These are phyloP conservation scores for Gastrolobium villosum DNA, from an alignment of 306 rosid species.

Conservation along the genomic window DNA sequence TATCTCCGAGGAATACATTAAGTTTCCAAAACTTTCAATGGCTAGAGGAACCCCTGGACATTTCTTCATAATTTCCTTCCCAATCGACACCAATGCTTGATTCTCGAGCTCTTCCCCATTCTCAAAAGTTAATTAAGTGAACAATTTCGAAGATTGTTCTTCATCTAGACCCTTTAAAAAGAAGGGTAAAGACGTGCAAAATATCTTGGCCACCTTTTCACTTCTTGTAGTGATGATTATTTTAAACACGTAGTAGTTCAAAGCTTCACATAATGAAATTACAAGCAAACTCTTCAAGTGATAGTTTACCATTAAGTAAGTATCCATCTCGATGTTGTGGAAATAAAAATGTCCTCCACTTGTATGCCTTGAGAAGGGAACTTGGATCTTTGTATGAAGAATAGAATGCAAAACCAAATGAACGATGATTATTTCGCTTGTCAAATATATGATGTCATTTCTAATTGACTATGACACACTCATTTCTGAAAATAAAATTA, in stretches of 20 bases:
- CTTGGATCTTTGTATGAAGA: too few species aligned
- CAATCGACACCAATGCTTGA: background rate
- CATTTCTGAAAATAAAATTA: background rate
- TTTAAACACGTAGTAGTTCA: background rate
- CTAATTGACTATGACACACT: background rate
- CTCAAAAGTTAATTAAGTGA: constrained; percentile 16
- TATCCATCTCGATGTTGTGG: rapidly evolving
- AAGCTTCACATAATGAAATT: background rate
- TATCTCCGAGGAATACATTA: background rate
- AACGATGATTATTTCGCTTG: background rate
- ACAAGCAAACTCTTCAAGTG: background rate
- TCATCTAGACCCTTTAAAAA: background rate
- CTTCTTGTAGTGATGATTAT: background rate
- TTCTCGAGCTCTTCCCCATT: background rate
- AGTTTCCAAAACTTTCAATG: constrained; percentile 19
- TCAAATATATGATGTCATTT: background rate
- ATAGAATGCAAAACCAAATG: background rate
- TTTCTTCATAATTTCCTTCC: constrained; percentile 1
- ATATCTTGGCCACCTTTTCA: background rate
- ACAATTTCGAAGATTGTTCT: background rate
- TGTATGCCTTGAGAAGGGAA: background rate
- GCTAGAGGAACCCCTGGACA: constrained; percentile 41
- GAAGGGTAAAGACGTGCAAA: background rate
- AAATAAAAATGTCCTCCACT: too few species aligned
- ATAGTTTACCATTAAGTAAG: too few species aligned